Evolutionary conservation across 2,329 filamentous ascomycete genomes (phyloP).

Genomic region (Phialocephala subalpina): DNA sequence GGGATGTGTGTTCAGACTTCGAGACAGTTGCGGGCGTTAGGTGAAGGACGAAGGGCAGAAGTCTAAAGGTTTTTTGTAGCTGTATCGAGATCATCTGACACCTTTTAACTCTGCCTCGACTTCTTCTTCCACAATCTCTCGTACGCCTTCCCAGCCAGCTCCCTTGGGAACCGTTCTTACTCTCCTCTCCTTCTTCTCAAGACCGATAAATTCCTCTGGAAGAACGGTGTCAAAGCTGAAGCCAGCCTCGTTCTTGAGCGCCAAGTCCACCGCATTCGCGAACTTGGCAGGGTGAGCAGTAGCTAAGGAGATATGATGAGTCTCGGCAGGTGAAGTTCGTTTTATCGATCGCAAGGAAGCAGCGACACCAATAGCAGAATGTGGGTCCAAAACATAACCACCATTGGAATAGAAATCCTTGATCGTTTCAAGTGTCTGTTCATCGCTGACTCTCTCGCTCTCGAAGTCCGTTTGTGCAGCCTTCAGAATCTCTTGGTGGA

Average conservation of each 20-base stretch:
- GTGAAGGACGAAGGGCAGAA: neutral
- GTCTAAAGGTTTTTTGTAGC: constrained; percentile 15
- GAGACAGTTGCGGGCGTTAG: neutral
- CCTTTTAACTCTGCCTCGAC: constrained; percentile 68
- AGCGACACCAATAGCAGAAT: constrained; percentile 86
- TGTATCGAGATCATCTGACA: constrained; percentile 51
- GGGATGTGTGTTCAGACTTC: neutral
- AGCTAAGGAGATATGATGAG: constrained; percentile 80
- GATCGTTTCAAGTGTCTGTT: constrained; percentile 74
- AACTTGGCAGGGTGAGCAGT: constrained; percentile 98
- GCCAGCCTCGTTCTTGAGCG: constrained; percentile 72
- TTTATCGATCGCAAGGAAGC: constrained; percentile 75
- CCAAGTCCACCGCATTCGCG: constrained; percentile 81
- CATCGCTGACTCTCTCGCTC: constrained; percentile 76
- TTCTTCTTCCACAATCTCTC: constrained; percentile 77
- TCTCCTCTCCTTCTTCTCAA: constrained; percentile 78
- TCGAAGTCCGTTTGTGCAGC: constrained; percentile 79
- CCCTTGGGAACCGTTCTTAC: constrained; percentile 72
- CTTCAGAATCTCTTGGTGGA: constrained; percentile 76
- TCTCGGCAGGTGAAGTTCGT: constrained; percentile 54
- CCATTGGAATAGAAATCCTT: constrained; percentile 59
- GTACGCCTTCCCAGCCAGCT: constrained; percentile 75
- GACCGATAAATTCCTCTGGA: constrained; percentile 81
- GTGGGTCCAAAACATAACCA: constrained; percentile 89
- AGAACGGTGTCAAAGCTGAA: constrained; percentile 84